Conservation (phyloP, 169 alveolate genomes). For the Ichthyophthirius multifiliis region DNA sequence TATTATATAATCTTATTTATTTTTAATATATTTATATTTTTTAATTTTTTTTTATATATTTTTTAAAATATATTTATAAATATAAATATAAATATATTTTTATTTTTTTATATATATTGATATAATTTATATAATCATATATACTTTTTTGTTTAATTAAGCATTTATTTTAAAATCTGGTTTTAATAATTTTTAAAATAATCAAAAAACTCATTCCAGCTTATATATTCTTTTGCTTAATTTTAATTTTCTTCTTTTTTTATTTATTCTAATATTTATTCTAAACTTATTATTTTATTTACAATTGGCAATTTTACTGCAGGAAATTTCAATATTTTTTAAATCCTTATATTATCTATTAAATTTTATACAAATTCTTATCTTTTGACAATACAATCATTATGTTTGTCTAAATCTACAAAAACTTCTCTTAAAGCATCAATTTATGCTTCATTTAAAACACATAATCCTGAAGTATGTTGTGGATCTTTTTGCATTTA, state of each 20-base stretch:
- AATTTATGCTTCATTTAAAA: background rate
- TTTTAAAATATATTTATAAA: too few relatives aligned
- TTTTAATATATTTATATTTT: too few relatives aligned
- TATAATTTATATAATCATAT: too few relatives aligned
- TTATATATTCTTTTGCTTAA: background rate
- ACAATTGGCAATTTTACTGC: background rate
- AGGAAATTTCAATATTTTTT: background rate
- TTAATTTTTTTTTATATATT: too few relatives aligned
- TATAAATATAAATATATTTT: too few relatives aligned
- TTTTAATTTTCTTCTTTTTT: background rate
- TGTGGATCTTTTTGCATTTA: background rate
- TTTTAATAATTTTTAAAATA: background rate
- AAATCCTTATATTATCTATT: background rate
- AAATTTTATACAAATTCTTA: background rate
- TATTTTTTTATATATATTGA: too few relatives aligned
- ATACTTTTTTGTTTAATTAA: too few relatives aligned
- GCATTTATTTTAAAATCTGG: too few relatives aligned
- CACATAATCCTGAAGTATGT: background rate
- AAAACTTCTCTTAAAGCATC: background rate
- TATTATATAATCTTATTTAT: too few relatives aligned
- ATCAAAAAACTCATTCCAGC: background rate
- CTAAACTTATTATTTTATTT: background rate
- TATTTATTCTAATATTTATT: background rate
- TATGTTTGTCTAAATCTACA: background rate
- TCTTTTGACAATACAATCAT: slow-evolving; percentile 1